Conservation (phyloP, 139 green algal species). For the Volvox africanus region DNA sequence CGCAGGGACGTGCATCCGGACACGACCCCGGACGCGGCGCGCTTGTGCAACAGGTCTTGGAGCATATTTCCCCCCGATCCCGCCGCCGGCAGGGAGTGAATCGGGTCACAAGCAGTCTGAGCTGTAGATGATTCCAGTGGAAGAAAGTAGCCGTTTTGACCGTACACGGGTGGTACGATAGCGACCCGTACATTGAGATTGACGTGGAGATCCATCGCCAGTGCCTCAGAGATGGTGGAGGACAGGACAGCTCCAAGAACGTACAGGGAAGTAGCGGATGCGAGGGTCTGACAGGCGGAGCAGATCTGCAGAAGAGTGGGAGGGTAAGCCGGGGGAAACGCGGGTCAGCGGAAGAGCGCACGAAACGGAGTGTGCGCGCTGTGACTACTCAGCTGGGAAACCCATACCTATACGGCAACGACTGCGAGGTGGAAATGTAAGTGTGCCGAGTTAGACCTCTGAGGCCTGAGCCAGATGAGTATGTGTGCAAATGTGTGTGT, state of each 20-base stretch:
- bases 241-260: neutral
- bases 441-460: no score
- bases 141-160: neutral
- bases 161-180: constrained; percentile 11
- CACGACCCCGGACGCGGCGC: neutral
- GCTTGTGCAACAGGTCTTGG: neutral
- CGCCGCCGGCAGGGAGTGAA: neutral
- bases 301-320: neutral
- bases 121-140: neutral
- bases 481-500: no score
- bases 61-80: neutral
- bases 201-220: constrained; percentile 11
- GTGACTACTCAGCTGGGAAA: no score
- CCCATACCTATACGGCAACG: no score
- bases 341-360: no score
- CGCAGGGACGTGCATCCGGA: no score
- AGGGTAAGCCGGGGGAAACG: neutral
- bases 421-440: no score
- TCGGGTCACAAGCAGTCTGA: neutral
- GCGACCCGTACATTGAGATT: constrained; percentile 13
- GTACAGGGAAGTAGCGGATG: neutral
- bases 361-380: no score
- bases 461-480: no score
- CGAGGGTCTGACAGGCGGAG: neutral
- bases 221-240: neutral